These are phyloP conservation scores for Nemania diffusa DNA, from an alignment of 2,329 filamentous ascomycete genomes.

Conservation along the genomic window DNA sequence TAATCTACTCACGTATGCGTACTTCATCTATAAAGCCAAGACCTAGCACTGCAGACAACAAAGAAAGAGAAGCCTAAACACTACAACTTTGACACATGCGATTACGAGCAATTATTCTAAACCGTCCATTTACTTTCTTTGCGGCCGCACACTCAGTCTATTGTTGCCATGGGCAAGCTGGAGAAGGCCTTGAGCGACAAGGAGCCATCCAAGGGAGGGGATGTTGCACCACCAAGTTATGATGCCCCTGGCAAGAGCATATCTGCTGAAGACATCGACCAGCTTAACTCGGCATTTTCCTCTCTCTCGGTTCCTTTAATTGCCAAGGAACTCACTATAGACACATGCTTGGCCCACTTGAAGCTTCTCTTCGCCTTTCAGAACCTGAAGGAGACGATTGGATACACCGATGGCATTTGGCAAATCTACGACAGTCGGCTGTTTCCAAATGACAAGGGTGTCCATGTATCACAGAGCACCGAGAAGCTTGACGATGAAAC, in stretches of 20 bases:
- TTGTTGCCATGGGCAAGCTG: conserved; percentile 22
- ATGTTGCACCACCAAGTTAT: conserved; percentile 38
- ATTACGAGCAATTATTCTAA: background rate
- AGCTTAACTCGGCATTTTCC: conserved; percentile 50
- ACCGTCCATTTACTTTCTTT: background rate
- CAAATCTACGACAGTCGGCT: conserved; percentile 65
- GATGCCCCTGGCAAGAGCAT: conserved; percentile 23
- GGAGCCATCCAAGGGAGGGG: conserved; percentile 3
- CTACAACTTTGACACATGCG: background rate
- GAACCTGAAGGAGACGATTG: conserved; percentile 72
- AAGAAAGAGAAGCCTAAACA: conserved; percentile 11
- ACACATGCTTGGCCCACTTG: conserved; percentile 76
- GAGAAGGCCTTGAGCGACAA: conserved; percentile 9
- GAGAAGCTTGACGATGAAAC: conserved; percentile 50
- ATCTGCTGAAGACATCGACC: conserved; percentile 34
- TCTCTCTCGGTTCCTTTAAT: conserved; percentile 51
- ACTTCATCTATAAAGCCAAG: conserved; percentile 20
- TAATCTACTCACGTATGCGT: no score
- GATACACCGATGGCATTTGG: conserved; percentile 74
- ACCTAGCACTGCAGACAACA: background rate
- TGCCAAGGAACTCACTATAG: conserved; percentile 53
- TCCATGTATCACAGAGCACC: conserved; percentile 17
- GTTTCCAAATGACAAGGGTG: conserved; percentile 34
- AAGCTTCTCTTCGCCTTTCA: conserved; percentile 77
- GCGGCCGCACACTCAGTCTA: background rate